Base-by-base conservation (phyloP, 768 basidiomycete genomes). In the Scleroderma citrinum region DNA sequence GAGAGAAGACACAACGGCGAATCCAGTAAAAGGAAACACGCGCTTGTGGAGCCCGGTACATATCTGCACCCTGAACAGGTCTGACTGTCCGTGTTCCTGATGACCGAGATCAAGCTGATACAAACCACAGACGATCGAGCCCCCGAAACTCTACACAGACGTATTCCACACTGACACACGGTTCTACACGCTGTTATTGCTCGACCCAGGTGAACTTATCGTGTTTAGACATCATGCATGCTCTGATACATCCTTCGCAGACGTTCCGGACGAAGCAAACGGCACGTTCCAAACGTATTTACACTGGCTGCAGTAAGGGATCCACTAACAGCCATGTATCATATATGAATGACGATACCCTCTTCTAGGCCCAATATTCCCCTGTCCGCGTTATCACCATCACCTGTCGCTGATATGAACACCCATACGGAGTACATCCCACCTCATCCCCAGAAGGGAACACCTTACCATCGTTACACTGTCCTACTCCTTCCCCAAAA, bases 401-500 rank as follows among this genome's bases (percentile, higher is more conserved):
- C 57, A 48, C 60, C 56, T 12, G 71, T 80, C 45, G 56, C 67
- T 3, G 59, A 73, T 32, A 59, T 75, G 46, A 71, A 78, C 53
- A 65, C 73, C 1, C 86, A 88, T 63, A 87, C 85, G 6, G 69
- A 71, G 21, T 97, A 94, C 66, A 72, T 94, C 54, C 88, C 95
- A 5, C 96, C 94, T 4, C 92, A 96, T 56, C 95, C 95, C 3
- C 87, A 92, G 62, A 78, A 78, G 32, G 92, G 93, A 44, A 86
- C 92, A 11, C 81, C 82, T 0, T 92, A 90, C 68, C 95, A 99
- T 68, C 91, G 95, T 53, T 96, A 95, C 65, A 78, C 82, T 8
- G 56, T 85, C 38, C 71, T 95, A 24, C 71, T 95, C 24, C 74
- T 94, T 41, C 83, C 81, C 10, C 92, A 95, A 57, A 73, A 78